A percentile compares a stretch with the other conserved stretches of the same genome.
phyloP scores from a whole-genome alignment of 2,329 filamentous ascomycete genomes.

The Penicillium griseofulvum region DNA sequence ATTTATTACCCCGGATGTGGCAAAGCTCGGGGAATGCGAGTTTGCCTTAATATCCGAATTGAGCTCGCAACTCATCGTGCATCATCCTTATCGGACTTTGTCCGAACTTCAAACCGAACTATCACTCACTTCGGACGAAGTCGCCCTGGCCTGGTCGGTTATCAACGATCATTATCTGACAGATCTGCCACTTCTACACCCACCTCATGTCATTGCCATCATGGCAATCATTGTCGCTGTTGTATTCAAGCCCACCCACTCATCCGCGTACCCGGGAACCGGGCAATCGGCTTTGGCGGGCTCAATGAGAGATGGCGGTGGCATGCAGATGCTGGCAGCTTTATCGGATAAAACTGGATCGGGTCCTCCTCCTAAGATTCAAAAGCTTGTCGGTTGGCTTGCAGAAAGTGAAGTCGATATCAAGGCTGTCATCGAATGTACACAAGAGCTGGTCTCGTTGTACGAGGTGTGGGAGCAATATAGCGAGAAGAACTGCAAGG shows the following conservation, averaged over 20 bases:
- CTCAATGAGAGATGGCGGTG: conserved; percentile 38
- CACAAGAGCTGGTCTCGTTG: conserved; percentile 85
- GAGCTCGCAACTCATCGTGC: conserved; percentile 82
- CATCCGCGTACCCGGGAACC: conserved; percentile 28
- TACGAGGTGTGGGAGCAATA: conserved; percentile 74
- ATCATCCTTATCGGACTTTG: conserved; percentile 85
- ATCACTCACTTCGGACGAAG: conserved; percentile 72
- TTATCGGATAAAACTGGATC: conserved; percentile 32
- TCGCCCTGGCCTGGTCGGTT: conserved; percentile 72
- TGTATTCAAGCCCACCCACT: conserved; percentile 68
- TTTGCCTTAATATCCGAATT: conserved; percentile 90
- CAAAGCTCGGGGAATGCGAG: conserved; percentile 88
- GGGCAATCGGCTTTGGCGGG: conserved; percentile 33
- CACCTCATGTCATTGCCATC: conserved; percentile 85
- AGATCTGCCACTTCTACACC: conserved; percentile 78
- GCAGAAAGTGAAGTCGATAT: conserved; percentile 84
- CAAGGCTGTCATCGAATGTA: conserved; percentile 79
- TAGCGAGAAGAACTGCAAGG: conserved; percentile 63
- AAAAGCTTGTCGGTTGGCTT: conserved; percentile 74
- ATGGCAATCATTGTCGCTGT: conserved; percentile 80
- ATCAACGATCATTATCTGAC: conserved; percentile 93
- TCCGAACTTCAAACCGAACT: conserved; percentile 68
- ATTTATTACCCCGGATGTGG: conserved; percentile 70
- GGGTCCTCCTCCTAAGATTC: conserved; percentile 45
- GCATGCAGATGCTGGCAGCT: conserved; percentile 34